Base-by-base conservation (phyloP, 1,284 basidiomycete genomes). In the Cryptococcus sp. region DNA sequence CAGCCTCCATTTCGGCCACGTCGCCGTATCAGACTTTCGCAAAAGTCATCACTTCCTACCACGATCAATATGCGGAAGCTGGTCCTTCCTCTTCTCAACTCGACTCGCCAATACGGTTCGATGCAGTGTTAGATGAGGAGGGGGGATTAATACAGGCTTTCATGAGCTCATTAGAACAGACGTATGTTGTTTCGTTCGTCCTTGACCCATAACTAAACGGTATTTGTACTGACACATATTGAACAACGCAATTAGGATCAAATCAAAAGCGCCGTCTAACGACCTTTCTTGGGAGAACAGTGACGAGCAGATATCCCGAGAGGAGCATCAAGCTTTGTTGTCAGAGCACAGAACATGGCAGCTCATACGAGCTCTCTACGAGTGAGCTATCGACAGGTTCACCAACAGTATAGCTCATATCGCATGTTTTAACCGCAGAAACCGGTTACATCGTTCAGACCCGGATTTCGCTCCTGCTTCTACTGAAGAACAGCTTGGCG, bases 301-400 rank as follows among this genome's bases (percentile, higher is more conserved):
- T 3, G 65, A 67, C 13, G 67, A 71, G 22, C 59, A 65, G 19
- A 58, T 73, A n/a, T 55, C 63, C 2, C 58, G 50, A 15, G 72
- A 73, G 10, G 70, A 73, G 57, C 58, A 61, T 50, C 61, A 72
- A 34, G 65, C 69, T 10, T 52, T 76, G 20, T 51, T 73, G 46
- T 55, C 67, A n/a, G 75, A 77, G 52, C 75, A 77, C 57, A 62
- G 75, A 23, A 74, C 75, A 43, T 77, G 75, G 75, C 70, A 73
- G 53, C 62, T 77, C 13, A 46, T 77, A 8, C 57, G 74, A 26
- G 58, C 74, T 1, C 63, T 77, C 1, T 73, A 69, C 55, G 70
- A 72, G 75, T 75, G 46, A 54, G 74, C 60, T 2, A 7, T 39
- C 44, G 47, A 3, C 16, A 3, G 6, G 7, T 13, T 13, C 25